Evolutionary conservation across 345 rosid species (phyloP), one percentile per base, ranked within the genome.

Genomic region (Euphorbia peplus): DNA sequence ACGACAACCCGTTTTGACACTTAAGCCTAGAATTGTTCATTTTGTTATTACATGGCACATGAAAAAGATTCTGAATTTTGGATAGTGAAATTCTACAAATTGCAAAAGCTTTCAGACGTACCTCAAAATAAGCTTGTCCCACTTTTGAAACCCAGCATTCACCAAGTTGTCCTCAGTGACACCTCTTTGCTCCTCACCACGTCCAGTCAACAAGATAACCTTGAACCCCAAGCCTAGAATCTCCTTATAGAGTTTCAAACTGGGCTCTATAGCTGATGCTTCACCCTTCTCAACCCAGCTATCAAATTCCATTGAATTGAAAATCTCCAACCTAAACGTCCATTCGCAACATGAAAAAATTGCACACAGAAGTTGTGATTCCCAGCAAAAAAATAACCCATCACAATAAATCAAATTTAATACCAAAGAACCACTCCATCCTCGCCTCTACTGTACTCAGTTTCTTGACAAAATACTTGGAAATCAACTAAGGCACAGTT

Each of bases 51-150:
- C 26, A 50, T 11, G 13, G 14, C 28, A 51, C 11, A 48, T 4
- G 13, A 51, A 52, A 12, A 64, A 15, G 41, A 39, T 22, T 35
- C 16, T n/a, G 41, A 57, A 21, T 56, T 10, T 8, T 11, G 53
- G 9, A 37, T 53, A 56, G n/a, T n/a, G n/a, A n/a, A n/a, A n/a
- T 42, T 42, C 30, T 28, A 5, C 28, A 11, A 15, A 66, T 24
- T n/a, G 30, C 6, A 52, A 70, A 35, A 24, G 30, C 37, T 44
- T 14, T 14, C 57, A 52, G 2, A 24, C 63, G 66, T 58, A 91
- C 98, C 97, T 91, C 84, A 95, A 79, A 73, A 95, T 86, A 65
- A 95, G 97, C 77, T 79, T 88, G 72, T 95, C 92, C 99, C 97
- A 95, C 10, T 78, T 80, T 69, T 41, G 83, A 63, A 89, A 84